A percentile compares a stretch with the other conserved stretches of the same genome.
These are phyloP conservation scores for Clavispora carvajalis DNA, from an alignment of 805 yeast species.

Conservation along the genomic window DNA sequence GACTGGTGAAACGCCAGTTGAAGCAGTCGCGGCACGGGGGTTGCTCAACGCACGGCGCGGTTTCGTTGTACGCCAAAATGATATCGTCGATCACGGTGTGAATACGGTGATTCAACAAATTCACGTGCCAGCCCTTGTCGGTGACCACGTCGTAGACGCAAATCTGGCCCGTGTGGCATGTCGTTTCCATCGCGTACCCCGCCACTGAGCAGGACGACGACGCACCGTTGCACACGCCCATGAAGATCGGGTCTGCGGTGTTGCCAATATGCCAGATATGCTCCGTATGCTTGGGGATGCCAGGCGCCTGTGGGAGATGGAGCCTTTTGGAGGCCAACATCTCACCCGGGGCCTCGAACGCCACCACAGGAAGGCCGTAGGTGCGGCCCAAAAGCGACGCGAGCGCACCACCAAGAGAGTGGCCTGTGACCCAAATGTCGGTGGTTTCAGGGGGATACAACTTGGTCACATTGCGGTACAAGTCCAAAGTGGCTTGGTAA, in stretches of 20 bases:
- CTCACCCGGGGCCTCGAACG: slow-evolving; percentile 94
- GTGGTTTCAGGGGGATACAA: slow-evolving; percentile 60
- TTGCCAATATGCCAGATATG: slow-evolving; percentile 94
- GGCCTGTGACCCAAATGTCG: slow-evolving; percentile 89
- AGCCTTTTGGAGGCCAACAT: slow-evolving; percentile 73
- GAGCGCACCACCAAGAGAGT: slow-evolving; percentile 88
- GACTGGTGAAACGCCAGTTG: slow-evolving; percentile 75
- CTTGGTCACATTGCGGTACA: slow-evolving; percentile 64
- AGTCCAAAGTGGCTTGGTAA: slow-evolving; percentile 71
- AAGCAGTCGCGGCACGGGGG: slow-evolving; percentile 88
- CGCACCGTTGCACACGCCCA: slow-evolving; percentile 97
- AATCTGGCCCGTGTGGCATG: slow-evolving; percentile 84
- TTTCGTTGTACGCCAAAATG: slow-evolving; percentile 62
- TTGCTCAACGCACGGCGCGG: slow-evolving; percentile 68
- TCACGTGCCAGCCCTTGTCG: slow-evolving; percentile 89
- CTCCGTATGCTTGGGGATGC: slow-evolving; percentile 69
- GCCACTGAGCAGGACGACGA: slow-evolving; percentile 83
- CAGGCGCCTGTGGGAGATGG: slow-evolving; percentile 92
- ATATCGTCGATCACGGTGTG: slow-evolving; percentile 86
- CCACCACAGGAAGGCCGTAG: slow-evolving; percentile 82
- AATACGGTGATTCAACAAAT: slow-evolving; percentile 81
- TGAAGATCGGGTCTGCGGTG: slow-evolving; percentile 92
- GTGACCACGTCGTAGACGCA: slow-evolving; percentile 87
- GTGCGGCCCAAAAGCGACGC: slow-evolving; percentile 81
- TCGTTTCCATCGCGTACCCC: slow-evolving; percentile 96